Evolutionary conservation across 2,329 filamentous ascomycete species (phyloP).

Genomic region (Alternaria brassicicola): DNA sequence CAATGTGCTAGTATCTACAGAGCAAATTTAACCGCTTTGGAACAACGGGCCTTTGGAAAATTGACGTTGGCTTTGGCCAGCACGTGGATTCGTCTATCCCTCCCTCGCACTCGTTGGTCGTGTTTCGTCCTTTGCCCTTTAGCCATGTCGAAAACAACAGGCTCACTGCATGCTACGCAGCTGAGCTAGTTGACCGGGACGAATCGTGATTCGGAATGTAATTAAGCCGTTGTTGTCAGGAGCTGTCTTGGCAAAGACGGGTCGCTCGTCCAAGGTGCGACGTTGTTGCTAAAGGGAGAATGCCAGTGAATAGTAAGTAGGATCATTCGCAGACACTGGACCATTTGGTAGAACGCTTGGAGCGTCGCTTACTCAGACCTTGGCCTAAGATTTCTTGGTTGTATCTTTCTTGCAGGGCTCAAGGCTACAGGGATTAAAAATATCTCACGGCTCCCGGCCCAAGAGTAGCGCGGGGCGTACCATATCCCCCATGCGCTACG

Average conservation of each 20-base stretch:
- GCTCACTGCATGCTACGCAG: slow-evolving; percentile 7
- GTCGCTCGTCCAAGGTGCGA: neutral
- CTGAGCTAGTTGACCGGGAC: slow-evolving; percentile 9
- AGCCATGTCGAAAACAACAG: slow-evolving; percentile 17
- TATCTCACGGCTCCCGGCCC: slow-evolving; percentile 13
- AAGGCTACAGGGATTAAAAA: slow-evolving; percentile 7
- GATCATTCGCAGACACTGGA: slow-evolving; percentile 1
- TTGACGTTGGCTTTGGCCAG: slow-evolving; percentile 8
- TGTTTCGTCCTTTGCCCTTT: slow-evolving; percentile 28
- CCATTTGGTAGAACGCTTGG: slow-evolving; percentile 1
- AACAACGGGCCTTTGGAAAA: slow-evolving; percentile 11
- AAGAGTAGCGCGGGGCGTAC: slow-evolving; percentile 18
- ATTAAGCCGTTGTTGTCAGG: slow-evolving; percentile 14
- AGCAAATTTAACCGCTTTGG: slow-evolving; percentile 8
- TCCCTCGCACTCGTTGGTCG: slow-evolving; percentile 24
- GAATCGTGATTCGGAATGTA: slow-evolving; percentile 19
- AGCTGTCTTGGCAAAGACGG: slow-evolving; percentile 13
- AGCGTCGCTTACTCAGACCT: slow-evolving; percentile 17
- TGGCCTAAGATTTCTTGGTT: neutral
- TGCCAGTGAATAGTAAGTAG: neutral
- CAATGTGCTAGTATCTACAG: neutral
- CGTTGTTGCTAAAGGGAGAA: slow-evolving; percentile 4
- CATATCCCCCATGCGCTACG: slow-evolving; percentile 8
- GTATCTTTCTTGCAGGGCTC: slow-evolving; percentile 2
- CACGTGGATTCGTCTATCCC: slow-evolving; percentile 8